A percentile compares a stretch with the other conserved stretches of the same genome.
phyloP scores from a whole-genome alignment of 2,329 filamentous ascomycete genomes.

The Fusarium sp. region DNA sequence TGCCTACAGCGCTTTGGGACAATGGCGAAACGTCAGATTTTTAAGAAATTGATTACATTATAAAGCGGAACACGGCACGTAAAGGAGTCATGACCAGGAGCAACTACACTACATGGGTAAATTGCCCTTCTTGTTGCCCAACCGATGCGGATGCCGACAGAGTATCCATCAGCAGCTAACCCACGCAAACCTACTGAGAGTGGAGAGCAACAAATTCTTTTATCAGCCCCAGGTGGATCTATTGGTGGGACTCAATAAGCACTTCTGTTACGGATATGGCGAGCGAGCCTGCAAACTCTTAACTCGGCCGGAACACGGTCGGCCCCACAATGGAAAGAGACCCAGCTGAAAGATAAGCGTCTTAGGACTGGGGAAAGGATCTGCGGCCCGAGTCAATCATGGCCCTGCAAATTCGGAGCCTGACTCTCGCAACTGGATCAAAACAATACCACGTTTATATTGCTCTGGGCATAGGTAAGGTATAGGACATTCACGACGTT shows the following conservation, averaged over 20 bases:
- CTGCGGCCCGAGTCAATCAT: constrained; percentile 18
- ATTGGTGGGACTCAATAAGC: constrained; percentile 10
- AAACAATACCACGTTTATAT: neutral
- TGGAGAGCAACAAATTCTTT: constrained; percentile 36
- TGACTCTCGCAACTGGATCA: constrained; percentile 4
- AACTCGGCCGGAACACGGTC: constrained; percentile 3
- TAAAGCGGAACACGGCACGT: constrained; percentile 26
- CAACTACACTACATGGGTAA: constrained; percentile 16
- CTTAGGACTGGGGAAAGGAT: constrained; percentile 21
- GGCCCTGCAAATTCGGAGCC: constrained; percentile 3
- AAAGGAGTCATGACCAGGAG: constrained; percentile 20
- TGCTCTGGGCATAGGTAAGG: neutral
- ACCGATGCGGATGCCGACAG: constrained; percentile 44
- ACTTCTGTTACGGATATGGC: constrained; percentile 20
- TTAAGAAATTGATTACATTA: constrained; percentile 4
- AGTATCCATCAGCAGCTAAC: constrained; percentile 14
- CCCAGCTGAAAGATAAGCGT: constrained; percentile 27
- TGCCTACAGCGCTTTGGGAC: constrained; percentile 2
- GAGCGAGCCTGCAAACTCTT: constrained; percentile 18
- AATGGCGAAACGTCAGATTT: neutral
- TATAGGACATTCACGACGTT: neutral
- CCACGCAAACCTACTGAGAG: constrained; percentile 22
- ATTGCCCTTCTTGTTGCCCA: constrained; percentile 18
- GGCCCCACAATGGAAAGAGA: neutral
- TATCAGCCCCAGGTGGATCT: constrained; percentile 29